Conservation (phyloP, 2,329 filamentous ascomycete genomes). For the Fusarium cicatricum region DNA sequence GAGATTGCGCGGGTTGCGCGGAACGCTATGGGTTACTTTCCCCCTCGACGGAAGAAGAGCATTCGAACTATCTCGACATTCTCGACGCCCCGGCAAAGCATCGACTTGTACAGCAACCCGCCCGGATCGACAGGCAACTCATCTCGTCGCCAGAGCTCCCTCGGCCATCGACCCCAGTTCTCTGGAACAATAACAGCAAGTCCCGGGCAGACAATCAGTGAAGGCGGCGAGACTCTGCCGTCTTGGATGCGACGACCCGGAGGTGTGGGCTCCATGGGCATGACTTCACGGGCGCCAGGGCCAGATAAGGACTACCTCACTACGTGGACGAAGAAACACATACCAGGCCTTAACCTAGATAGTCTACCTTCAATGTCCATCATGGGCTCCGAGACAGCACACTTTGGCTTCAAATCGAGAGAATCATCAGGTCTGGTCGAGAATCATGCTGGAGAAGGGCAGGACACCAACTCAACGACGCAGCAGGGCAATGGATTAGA, state of each 20-base stretch:
- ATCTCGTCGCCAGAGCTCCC: conserved; percentile 55
- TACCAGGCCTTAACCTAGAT: conserved; percentile 80
- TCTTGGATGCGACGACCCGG: conserved; percentile 83
- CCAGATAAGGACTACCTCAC: conserved; percentile 87
- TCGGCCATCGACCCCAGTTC: conserved; percentile 48
- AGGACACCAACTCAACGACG: conserved; percentile 52
- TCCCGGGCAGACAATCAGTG: conserved; percentile 50
- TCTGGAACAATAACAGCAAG: conserved; percentile 47
- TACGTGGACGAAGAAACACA: conserved; percentile 81
- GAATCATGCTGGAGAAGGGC: conserved; percentile 58
- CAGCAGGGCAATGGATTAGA: conserved; percentile 70
- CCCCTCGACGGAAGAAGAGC: conserved; percentile 88
- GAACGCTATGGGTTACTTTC: conserved; percentile 87
- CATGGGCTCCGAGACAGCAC: conserved; percentile 67
- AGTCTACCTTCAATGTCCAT: conserved; percentile 71
- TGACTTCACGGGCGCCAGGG: conserved; percentile 75
- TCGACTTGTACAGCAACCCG: conserved; percentile 62
- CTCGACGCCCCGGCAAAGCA: conserved; percentile 72
- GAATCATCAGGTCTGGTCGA: conserved; percentile 58
- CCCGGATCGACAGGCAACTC: conserved; percentile 49
- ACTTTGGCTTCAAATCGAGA: conserved; percentile 59
- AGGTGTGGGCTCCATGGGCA: conserved; percentile 83
- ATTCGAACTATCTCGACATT: conserved; percentile 69
- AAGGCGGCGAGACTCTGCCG: conserved; percentile 52
- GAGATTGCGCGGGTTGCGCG: conserved; percentile 88